A percentile compares a stretch with the other conserved stretches of the same genome.
phyloP scores from a whole-genome alignment of 768 basidiomycete genomes.

The Podaxis mareebaensis region DNA sequence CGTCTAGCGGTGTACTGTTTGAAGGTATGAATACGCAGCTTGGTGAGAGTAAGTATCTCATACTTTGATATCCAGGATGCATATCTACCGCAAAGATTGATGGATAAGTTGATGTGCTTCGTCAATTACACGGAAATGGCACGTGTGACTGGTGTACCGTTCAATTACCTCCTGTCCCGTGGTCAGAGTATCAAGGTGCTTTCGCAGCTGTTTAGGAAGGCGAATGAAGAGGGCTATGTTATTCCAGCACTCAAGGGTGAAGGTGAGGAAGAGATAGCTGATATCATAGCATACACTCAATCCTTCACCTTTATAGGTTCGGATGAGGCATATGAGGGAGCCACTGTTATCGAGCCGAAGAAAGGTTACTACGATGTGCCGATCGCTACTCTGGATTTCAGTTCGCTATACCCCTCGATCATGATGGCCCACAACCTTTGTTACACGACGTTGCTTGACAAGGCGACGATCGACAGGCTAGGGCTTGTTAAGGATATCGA shows the following conservation, averaged over 20 bases:
- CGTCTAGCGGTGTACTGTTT: conserved; percentile 96
- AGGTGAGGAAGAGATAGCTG: conserved; percentile 43
- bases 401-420: conserved; percentile 97
- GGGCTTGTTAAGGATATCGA: conserved; percentile 81
- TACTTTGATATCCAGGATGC: conserved; percentile 69
- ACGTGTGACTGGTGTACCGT: conserved; percentile 99
- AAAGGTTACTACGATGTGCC: conserved; percentile 96
- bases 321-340: conserved; percentile 98
- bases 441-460: conserved; percentile 94
- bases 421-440: conserved; percentile 99
- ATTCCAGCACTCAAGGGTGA: conserved; percentile 85
- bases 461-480: conserved; percentile 72
- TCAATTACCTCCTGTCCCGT: conserved; percentile 90
- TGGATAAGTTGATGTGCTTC: conserved; percentile 99
- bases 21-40: conserved; percentile 55
- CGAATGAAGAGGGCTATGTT: conserved; percentile 88
- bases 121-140: conserved; percentile 99
- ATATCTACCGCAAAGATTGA: conserved; percentile 91
- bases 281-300: conserved; percentile 6
- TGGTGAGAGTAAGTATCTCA: not conserved
- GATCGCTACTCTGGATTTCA: conserved; percentile 98
- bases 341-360: conserved; percentile 96
- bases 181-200: conserved; percentile 99
- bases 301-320: conserved; percentile 46
- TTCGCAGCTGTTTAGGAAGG: conserved; percentile 92